Conservation (phyloP, 2,329 filamentous ascomycete species). For the Shiraia bambusicola region DNA sequence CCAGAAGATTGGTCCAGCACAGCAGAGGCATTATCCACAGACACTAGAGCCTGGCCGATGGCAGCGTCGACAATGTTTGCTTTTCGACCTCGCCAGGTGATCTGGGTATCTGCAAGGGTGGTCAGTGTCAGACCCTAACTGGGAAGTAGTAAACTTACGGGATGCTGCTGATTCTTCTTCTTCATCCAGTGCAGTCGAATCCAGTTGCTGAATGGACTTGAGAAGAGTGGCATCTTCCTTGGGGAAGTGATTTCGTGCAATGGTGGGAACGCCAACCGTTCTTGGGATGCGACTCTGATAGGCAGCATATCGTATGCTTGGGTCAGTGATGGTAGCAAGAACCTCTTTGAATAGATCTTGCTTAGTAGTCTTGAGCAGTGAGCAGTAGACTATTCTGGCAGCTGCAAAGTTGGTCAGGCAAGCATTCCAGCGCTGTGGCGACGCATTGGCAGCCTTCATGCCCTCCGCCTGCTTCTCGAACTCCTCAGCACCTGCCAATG, state of each 20-base stretch:
- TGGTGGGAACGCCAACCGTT: conserved; percentile 75
- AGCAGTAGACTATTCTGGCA: conserved; percentile 79
- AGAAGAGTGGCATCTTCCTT: conserved; percentile 63
- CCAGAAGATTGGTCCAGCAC: conserved; percentile 49
- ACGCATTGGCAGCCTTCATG: conserved; percentile 39
- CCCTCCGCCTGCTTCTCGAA: conserved; percentile 77
- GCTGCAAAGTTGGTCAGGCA: conserved; percentile 76
- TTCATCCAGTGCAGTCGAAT: conserved; percentile 54
- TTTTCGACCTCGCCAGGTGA: conserved; percentile 82
- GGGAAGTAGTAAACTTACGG: conserved; percentile 48
- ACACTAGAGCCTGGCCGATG: conserved; percentile 79
- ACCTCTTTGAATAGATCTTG: conserved; percentile 85
- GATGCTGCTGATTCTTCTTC: conserved; percentile 53
- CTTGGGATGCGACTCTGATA: conserved; percentile 88
- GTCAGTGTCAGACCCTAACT: too few relatives aligned
- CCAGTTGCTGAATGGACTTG: conserved; percentile 67
- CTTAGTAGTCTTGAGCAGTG: conserved; percentile 65
- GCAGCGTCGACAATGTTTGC: conserved; percentile 91
- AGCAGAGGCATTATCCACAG: conserved; percentile 61
- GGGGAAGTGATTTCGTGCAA: conserved; percentile 79
- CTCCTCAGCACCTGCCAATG: conserved; percentile 72
- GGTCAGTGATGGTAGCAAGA: conserved; percentile 82
- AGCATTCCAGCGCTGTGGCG: conserved; percentile 66
- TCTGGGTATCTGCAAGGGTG: conserved; percentile 53
- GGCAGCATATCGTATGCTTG: conserved; percentile 89